A percentile compares a stretch with the other conserved stretches of the same genome.
These are phyloP conservation scores for Chlorella variabilis DNA, from an alignment of 163 green algal genomes.

Conservation along the genomic window DNA sequence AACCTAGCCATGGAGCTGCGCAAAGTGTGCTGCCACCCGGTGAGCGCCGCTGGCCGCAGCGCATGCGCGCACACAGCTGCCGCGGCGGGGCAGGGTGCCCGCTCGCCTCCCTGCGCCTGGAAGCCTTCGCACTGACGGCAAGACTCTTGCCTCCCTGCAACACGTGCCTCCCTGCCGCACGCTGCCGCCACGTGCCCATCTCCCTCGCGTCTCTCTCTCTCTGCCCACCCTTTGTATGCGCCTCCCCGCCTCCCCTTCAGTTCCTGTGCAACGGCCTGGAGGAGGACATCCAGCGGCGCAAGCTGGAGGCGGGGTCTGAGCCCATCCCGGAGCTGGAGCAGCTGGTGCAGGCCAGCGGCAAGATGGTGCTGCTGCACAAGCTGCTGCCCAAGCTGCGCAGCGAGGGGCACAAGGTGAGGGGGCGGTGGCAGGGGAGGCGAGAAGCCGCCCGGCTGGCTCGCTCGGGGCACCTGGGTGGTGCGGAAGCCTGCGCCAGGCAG, in stretches of 20 bases:
- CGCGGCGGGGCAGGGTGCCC: no score
- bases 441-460: no score
- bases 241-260: constrained; percentile 30
- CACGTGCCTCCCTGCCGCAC: no score
- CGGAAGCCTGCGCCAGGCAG: no score
- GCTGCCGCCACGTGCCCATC: neutral
- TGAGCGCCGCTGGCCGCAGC: no score
- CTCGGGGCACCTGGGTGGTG: no score
- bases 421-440: neutral
- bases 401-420: constrained; percentile 77
- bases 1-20: constrained; percentile 94
- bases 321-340: constrained; percentile 49
- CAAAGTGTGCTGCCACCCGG: constrained; percentile 92
- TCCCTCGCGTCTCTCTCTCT: no score
- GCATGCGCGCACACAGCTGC: no score
- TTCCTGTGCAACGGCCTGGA: constrained; percentile 92
- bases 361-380: constrained; percentile 97
- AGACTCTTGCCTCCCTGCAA: no score
- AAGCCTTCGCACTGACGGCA: no score
- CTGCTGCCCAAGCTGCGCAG: constrained; percentile 92
- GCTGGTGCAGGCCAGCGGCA: constrained; percentile 80
- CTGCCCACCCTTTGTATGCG: no score
- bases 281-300: constrained; percentile 72
- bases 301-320: constrained; percentile 19
- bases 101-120: no score